Conservation (phyloP, 306 rosid genomes). For the Macrotyloma uniflorum region DNA sequence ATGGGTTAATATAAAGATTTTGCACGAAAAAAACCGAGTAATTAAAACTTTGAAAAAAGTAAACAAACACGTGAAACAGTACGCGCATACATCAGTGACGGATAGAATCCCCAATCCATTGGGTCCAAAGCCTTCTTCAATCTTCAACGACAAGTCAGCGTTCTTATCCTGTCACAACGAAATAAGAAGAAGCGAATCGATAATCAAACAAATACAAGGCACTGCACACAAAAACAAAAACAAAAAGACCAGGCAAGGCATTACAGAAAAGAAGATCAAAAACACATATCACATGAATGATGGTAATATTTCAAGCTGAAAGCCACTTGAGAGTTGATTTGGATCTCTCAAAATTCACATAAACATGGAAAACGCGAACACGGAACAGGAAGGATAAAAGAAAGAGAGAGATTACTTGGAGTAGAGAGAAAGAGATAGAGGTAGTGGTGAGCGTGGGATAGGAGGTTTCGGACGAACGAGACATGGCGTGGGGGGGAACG, state of each 20-base stretch:
- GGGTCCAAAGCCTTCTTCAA: conserved; percentile 87
- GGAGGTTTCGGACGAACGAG: conserved; percentile 42
- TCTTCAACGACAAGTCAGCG: conserved; percentile 70
- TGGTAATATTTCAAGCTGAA: not conserved
- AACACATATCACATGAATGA: not conserved
- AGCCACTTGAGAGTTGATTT: not conserved
- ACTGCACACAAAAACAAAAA: not conserved
- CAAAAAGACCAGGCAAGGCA: not conserved
- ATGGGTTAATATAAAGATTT: too few relatives aligned
- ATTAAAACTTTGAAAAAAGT: not conserved
- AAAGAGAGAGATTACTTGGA: conserved; percentile 53
- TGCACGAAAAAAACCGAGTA: not conserved
- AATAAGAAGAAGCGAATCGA: conserved; percentile 18
- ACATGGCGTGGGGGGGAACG: conserved; percentile 50
- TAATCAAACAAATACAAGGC: conserved; percentile 1
- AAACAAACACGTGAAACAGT: conserved; percentile 14
- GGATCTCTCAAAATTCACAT: not conserved
- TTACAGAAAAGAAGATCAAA: conserved; percentile 24
- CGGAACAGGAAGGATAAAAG: not conserved
- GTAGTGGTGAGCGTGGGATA: conserved; percentile 59
- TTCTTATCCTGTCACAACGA: conserved; percentile 61
- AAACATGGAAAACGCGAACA: not conserved
- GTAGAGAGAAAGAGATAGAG: conserved; percentile 71
- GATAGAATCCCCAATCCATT: conserved; percentile 79
- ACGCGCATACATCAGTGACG: conserved; percentile 63